Evolutionary conservation across 2,329 filamentous ascomycete species (phyloP), one percentile per base, ranked within the genome.

Genomic region (Pseudogymnoascus sp.): DNA sequence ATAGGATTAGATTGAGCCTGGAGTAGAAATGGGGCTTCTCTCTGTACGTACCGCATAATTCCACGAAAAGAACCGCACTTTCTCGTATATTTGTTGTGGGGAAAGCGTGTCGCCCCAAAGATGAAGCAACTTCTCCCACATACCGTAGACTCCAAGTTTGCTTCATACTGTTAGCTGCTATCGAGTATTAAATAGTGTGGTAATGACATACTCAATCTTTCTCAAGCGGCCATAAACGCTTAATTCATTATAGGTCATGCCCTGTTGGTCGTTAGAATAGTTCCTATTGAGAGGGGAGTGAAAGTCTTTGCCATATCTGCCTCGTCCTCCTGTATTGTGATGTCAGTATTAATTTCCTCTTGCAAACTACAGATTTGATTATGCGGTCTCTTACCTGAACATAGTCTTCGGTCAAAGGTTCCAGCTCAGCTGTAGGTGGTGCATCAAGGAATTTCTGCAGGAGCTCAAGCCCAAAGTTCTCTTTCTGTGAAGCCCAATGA

Each of bases 361-460:
- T 44, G 21, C 19, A 44, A 44, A 15, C 10, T 57, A 9, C 9
- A 33, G 17, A 33, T 10, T 13, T 19, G 47, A 11, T 57, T 9
- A 33, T 33, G 15, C 11, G 9, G 47, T 13, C 26, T 17, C 47
- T 2, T 57, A 57, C 47, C 67, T 81, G 79, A 1, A 79, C 76
- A 68, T 89, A 88, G 15, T 78, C 78, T 1, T 81, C 79, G 0
- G 86, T 87, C 57, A 89, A 83, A 7, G 88, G 88, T 68, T 88
- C 83, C 5, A 84, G 77, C 71, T 87, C 86, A 3, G 85, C 85
- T 0, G 84, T 87, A 3, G 85, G 85, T 0, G 78, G 77, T 0
- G 86, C 87, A 11, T 79, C 78, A 40, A 92, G 74, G 76, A 92
- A 93, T 9, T 84, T 80, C 9, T 83, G 74, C 1, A 91, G 80